Evolutionary conservation across 257 asterid species (phyloP).

Genomic region (Solanum boliviense): DNA sequence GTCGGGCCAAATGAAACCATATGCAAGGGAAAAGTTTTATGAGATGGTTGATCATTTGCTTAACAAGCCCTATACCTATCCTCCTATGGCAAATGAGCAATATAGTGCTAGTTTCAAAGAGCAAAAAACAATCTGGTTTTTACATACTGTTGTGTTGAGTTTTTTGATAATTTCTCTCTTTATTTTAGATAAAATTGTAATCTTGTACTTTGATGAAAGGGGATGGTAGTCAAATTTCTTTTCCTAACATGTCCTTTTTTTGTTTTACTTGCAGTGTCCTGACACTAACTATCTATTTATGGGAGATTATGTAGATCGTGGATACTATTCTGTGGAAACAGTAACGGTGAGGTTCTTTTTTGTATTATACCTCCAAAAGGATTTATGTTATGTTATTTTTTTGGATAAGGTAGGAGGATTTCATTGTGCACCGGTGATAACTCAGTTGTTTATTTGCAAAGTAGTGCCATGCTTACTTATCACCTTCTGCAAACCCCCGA

Average conservation of each 20-base stretch:
- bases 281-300: slow-evolving; percentile 79
- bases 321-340: slow-evolving; percentile 82
- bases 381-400: not conserved
- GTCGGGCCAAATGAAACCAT: not conserved
- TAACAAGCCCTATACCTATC: not conserved
- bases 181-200: not conserved
- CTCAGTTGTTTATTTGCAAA: not conserved
- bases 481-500: not conserved
- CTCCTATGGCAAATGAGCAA: not conserved
- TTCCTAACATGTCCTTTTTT: not conserved
- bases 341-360: slow-evolving; percentile 42
- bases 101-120: not conserved
- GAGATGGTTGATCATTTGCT: not conserved
- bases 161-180: not conserved
- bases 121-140: not conserved
- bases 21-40: not conserved
- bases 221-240: not conserved
- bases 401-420: not conserved
- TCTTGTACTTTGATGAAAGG: not conserved
- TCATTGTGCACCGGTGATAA: not conserved
- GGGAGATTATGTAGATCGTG: slow-evolving; percentile 92
- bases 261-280: slow-evolving; percentile 52
- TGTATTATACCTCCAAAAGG: not conserved
- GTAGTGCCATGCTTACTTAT: not conserved
- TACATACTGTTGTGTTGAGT: not conserved